phyloP scores from a whole-genome alignment of 2,329 filamentous ascomycete species.

The Sphaerulina vaccinii region DNA sequence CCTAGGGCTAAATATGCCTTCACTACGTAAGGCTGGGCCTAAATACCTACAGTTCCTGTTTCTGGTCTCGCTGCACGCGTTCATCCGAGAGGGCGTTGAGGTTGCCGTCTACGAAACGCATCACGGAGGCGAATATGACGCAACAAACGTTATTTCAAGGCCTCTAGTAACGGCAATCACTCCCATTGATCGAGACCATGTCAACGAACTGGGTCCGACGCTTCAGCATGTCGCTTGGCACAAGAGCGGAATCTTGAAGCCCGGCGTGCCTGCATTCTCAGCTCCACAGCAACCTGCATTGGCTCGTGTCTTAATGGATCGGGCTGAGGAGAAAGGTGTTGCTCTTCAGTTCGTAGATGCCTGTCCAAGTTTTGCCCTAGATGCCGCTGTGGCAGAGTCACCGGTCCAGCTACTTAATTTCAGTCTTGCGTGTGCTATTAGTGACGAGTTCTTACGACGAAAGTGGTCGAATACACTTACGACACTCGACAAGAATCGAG shows the following conservation, averaged over 20 bases:
- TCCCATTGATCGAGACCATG: conserved; percentile 80
- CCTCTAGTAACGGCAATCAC: conserved; percentile 71
- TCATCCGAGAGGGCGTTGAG: conserved; percentile 70
- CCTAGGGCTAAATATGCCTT: background rate
- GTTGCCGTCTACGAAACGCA: conserved; percentile 83
- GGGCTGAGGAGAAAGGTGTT: conserved; percentile 54
- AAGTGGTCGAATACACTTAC: background rate
- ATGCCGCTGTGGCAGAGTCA: background rate
- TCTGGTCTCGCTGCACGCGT: conserved; percentile 83
- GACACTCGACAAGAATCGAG: background rate
- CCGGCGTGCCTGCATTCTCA: conserved; percentile 58
- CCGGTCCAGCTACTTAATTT: background rate
- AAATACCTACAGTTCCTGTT: conserved; percentile 72
- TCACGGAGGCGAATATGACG: conserved; percentile 86
- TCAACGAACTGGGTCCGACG: conserved; percentile 71
- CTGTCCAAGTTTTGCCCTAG: background rate
- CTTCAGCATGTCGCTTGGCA: conserved; percentile 83
- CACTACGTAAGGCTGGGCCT: conserved; percentile 14
- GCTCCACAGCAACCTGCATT: conserved; percentile 48
- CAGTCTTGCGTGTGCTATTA: background rate
- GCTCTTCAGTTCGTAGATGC: background rate
- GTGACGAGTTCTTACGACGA: background rate
- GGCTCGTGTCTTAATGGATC: conserved; percentile 46
- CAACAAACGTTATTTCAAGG: conserved; percentile 74
- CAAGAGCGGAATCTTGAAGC: conserved; percentile 80